Percentiles rank a stretch among this genome's conserved stretches.
These are phyloP conservation scores for Alternaria panax DNA, from an alignment of 2,329 filamentous ascomycete species.

Conservation along the genomic window DNA sequence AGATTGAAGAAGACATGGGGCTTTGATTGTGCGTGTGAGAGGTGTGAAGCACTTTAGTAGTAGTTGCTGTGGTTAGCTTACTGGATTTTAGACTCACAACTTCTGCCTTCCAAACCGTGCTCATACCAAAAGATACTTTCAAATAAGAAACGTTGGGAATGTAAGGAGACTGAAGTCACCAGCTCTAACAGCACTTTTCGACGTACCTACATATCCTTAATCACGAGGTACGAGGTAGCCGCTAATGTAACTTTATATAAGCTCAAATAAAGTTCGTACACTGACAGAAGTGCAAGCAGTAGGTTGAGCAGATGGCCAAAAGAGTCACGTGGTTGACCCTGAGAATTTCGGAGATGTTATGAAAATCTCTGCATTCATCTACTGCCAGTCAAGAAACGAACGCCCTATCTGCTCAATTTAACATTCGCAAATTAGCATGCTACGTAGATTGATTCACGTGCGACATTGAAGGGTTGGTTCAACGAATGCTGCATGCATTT, in stretches of 20 bases:
- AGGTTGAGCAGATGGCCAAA: neutral
- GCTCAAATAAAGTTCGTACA: neutral
- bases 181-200: neutral
- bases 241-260: neutral
- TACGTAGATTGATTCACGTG: neutral
- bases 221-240: too few species aligned
- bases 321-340: neutral
- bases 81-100: neutral
- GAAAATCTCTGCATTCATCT: neutral
- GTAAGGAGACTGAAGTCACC: neutral
- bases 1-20: constrained; percentile 54
- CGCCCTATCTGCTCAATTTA: neutral
- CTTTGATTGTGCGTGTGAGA: constrained; percentile 55
- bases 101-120: neutral
- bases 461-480: neutral
- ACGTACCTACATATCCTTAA: too few species aligned
- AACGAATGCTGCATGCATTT: neutral
- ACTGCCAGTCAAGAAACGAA: neutral
- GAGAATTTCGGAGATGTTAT: neutral
- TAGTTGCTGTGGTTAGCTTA: neutral
- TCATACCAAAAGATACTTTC: neutral
- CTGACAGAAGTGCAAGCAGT: neutral
- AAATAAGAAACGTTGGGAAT: neutral
- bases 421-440: neutral
- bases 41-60: constrained; percentile 41